Base-by-base conservation (phyloP, 106 monocot genomes). In the Narthecium ossifragum region DNA sequence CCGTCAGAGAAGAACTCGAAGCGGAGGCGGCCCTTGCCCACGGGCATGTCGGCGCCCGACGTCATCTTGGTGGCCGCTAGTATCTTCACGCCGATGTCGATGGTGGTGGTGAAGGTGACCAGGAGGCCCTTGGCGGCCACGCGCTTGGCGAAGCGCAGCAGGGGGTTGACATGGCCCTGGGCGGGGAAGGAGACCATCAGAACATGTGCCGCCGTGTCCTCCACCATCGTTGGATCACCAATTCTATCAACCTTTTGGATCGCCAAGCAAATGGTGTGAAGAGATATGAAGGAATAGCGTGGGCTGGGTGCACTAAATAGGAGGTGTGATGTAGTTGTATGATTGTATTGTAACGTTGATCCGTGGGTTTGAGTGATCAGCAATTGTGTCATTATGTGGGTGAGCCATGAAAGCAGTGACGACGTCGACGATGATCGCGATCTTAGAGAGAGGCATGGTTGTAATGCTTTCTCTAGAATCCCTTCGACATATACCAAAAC, bases 161-260 rank as follows among this genome's bases (percentile, higher is more conserved):
- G 67, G 0, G 90, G 90, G 72, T 90, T 90, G 34, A 90, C 32
- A 64, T 90, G 90, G 63, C 90, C 90, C 25, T 85, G 90, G 17
- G 60, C 74, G 0, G 79, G 73, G 75, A 81, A 90, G 31, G 78
- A 71, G 66, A 90, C 60, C 29, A 85, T 24, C 17, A 90, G 72
- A n/a, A 90, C 59, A 26, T 90, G 89, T 5, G 64, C 46, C 41
- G 31, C 25, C 7, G 8, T 56, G 31, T 49, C 20, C 23, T 49
- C 49, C 8, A 2, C 5, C 22, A 9, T 9, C 49, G 18, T 43
- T 13, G 15, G n/a, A n/a, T n/a, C n/a, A n/a, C n/a, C n/a, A n/a
- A n/a, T n/a, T n/a, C n/a, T n/a, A n/a, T n/a, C n/a, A n/a, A n/a
- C n/a, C n/a, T n/a, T n/a, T 15, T 39, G 9, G 12, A 39, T 39